phyloP scores from a whole-genome alignment of 2,329 filamentous ascomycete genomes.

The Colletotrichum scovillei region DNA sequence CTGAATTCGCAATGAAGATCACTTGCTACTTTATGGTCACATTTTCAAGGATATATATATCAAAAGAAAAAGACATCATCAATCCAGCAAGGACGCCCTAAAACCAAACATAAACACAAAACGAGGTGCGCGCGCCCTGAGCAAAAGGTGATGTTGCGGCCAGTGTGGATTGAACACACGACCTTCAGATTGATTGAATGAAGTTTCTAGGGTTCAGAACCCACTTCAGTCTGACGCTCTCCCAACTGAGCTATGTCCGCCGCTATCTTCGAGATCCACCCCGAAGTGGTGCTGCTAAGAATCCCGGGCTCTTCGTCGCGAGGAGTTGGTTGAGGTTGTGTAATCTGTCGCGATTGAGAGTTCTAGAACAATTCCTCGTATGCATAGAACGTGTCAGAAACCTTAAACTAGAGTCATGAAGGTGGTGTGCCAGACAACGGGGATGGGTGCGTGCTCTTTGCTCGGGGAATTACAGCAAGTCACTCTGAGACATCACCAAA shows the following conservation, averaged over 20 bases:
- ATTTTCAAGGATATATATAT: no score
- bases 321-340: background rate
- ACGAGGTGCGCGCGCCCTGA: no score
- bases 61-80: no score
- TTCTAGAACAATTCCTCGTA: background rate
- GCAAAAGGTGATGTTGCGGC: conserved; percentile 31
- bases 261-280: conserved; percentile 10
- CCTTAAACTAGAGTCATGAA: conserved; percentile 1
- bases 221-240: conserved; percentile 36
- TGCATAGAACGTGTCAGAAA: background rate
- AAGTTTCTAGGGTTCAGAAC: conserved; percentile 23
- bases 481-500: conserved; percentile 11
- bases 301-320: background rate
- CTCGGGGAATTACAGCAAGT: background rate
- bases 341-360: background rate
- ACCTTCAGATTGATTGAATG: conserved; percentile 8
- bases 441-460: background rate
- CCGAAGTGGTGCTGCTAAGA: background rate
- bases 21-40: no score
- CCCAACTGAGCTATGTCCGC: conserved; percentile 36
- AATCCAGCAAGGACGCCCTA: no score
- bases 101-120: no score
- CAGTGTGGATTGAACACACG: conserved; percentile 35
- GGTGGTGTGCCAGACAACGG: background rate
- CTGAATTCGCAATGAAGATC: no score